Conservation (phyloP, 805 yeast species). For the Ogataea trehaloabstinens region DNA sequence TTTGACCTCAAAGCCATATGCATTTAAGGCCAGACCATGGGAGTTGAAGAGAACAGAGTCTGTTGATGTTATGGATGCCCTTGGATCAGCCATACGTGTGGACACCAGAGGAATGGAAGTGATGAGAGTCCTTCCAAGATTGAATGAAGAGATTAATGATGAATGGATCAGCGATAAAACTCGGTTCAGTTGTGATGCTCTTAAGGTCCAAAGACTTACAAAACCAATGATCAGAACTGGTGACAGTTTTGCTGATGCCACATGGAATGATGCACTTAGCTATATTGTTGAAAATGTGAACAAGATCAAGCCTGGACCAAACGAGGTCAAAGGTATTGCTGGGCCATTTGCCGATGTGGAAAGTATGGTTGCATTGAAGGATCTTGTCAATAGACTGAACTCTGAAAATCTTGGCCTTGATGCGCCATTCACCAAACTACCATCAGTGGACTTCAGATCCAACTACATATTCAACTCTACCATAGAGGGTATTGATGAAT, state of each 20-base stretch:
- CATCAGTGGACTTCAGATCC: constrained; percentile 75
- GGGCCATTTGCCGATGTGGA: constrained; percentile 85
- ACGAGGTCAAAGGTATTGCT: constrained; percentile 76
- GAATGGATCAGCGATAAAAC: constrained; percentile 92
- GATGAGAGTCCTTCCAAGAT: constrained; percentile 81
- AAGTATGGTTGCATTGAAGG: constrained; percentile 78
- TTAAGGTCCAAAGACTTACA: constrained; percentile 82
- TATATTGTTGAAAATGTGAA: constrained; percentile 62
- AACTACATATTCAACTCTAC: constrained; percentile 79
- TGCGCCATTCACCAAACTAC: constrained; percentile 52
- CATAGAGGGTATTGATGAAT: constrained; percentile 75
- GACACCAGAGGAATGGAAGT: constrained; percentile 87
- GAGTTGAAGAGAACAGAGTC: constrained; percentile 87
- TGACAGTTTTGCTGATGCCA: constrained; percentile 65
- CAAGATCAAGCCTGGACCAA: constrained; percentile 54
- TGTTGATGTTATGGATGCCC: constrained; percentile 77
- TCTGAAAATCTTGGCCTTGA: constrained; percentile 81
- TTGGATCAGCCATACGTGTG: constrained; percentile 80
- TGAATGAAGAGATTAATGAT: constrained; percentile 83
- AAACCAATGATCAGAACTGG: constrained; percentile 74
- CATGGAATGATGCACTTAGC: constrained; percentile 85
- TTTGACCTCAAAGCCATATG: constrained; percentile 83
- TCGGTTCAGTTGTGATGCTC: constrained; percentile 81
- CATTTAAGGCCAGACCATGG: constrained; percentile 94
- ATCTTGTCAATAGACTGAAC: constrained; percentile 69